phyloP scores from a whole-genome alignment of 1,284 basidiomycete genomes.

The Exsudoporus floridanus region DNA sequence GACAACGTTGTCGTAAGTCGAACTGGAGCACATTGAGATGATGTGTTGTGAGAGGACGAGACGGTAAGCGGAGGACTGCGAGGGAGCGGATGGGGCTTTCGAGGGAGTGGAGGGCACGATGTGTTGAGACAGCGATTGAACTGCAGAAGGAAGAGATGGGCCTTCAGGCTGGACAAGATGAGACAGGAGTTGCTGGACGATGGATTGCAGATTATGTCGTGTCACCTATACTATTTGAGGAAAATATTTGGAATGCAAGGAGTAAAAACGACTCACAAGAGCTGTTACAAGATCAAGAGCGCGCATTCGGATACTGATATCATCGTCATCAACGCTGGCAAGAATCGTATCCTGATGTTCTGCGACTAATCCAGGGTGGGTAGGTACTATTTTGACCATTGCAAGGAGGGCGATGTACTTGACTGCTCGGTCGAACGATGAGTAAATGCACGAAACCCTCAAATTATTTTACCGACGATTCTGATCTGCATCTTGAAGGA shows the following conservation, averaged over 20 bases:
- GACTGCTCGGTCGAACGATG: constrained; percentile 51
- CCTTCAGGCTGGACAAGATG: constrained; percentile 75
- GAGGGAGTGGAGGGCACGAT: constrained; percentile 42
- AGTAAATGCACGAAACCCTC: constrained; percentile 17
- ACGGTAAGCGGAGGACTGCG: constrained; percentile 78
- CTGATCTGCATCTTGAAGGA: constrained; percentile 92
- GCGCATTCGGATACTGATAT: constrained; percentile 93
- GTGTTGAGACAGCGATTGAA: constrained; percentile 59
- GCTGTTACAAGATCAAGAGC: constrained; percentile 92
- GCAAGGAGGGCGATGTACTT: constrained; percentile 96
- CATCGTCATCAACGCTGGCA: constrained; percentile 86
- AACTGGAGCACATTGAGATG: constrained; percentile 77
- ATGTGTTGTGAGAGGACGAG: constrained; percentile 79
- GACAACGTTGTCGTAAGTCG: constrained; percentile 82
- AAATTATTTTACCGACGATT: constrained; percentile 62
- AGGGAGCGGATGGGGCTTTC: constrained; percentile 48
- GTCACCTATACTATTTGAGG: constrained; percentile 59
- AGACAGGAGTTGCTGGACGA: constrained; percentile 83
- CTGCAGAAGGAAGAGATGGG: constrained; percentile 53
- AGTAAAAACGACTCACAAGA: constrained; percentile 60
- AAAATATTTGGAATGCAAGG: background rate
- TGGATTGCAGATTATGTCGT: constrained; percentile 80
- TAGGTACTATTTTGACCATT: constrained; percentile 93
- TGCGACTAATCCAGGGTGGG: constrained; percentile 87
- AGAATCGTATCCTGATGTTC: constrained; percentile 93